Percentiles rank a stretch among this genome's conserved stretches.
These are phyloP conservation scores for Salicornia ramosissima DNA, from an alignment of 148 eudicot species.

Conservation along the genomic window DNA sequence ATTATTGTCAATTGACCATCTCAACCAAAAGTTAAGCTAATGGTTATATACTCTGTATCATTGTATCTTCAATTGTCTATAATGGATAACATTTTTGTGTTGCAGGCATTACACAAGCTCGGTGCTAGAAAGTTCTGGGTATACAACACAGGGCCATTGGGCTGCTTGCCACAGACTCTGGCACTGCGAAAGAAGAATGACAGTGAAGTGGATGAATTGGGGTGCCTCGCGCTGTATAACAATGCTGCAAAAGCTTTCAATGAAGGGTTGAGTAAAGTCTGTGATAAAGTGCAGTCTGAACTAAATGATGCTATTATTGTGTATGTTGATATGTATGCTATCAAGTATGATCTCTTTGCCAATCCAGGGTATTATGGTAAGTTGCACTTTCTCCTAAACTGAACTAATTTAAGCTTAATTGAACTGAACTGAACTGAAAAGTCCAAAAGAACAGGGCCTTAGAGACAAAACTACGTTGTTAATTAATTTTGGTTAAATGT, in stretches of 20 bases:
- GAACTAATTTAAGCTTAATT: no score
- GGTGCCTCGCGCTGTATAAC: conserved; percentile 37
- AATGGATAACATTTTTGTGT: neutral
- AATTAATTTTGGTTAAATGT: conserved; percentile 16
- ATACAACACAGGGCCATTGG: conserved; percentile 35
- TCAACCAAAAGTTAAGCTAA: no score
- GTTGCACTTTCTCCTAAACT: neutral
- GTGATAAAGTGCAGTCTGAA: conserved; percentile 27
- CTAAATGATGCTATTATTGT: conserved; percentile 31
- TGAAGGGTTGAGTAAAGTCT: conserved; percentile 22
- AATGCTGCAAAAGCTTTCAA: conserved; percentile 37
- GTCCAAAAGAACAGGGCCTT: no score
- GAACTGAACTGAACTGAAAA: no score
- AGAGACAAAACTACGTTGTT: no score
- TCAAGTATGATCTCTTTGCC: conserved; percentile 44
- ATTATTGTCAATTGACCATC: no score
- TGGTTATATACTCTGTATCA: no score
- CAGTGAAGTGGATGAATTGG: conserved; percentile 32
- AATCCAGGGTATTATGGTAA: conserved; percentile 36
- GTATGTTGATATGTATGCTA: conserved; percentile 39
- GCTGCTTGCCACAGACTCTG: conserved; percentile 39
- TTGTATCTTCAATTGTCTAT: no score
- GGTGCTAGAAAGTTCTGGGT: conserved; percentile 43
- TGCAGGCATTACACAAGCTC: conserved; percentile 24
- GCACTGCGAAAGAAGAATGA: conserved; percentile 24